These are phyloP conservation scores for Bryum argenteum DNA, from an alignment of 225 moss, liverwort and hornwort species.

Conservation along the genomic window DNA sequence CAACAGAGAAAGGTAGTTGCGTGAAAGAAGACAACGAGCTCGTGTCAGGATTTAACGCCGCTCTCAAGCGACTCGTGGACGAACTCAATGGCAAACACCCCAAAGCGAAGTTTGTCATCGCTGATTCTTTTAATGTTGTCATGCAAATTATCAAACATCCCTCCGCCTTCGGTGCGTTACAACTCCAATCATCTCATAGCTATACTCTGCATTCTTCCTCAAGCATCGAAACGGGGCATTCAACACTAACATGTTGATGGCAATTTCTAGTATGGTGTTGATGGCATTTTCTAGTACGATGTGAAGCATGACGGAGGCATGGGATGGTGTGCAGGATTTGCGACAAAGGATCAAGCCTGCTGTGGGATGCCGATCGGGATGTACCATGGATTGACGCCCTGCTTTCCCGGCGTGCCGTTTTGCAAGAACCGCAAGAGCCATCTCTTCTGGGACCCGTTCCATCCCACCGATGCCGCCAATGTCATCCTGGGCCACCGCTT, in stretches of 20 bases:
- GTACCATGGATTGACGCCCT: slow-evolving; percentile 53
- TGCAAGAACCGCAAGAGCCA: slow-evolving; percentile 49
- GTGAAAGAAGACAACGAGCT: slow-evolving; percentile 48
- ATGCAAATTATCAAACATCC: slow-evolving; percentile 43
- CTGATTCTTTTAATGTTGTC: slow-evolving; percentile 46
- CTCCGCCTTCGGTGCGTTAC: slow-evolving; percentile 40
- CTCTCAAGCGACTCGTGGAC: slow-evolving; percentile 44
- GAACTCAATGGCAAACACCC: slow-evolving; percentile 45
- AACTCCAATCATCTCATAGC: not conserved
- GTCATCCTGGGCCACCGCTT: slow-evolving; percentile 45
- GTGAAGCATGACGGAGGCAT: not conserved
- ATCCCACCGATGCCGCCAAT: slow-evolving; percentile 59
- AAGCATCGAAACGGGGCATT: too few relatives aligned
- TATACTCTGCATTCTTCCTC: too few relatives aligned
- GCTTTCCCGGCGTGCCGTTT: slow-evolving; percentile 44
- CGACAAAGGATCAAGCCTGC: slow-evolving; percentile 46
- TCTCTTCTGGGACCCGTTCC: slow-evolving; percentile 66
- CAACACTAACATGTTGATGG: too few relatives aligned
- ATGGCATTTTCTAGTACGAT: not conserved
- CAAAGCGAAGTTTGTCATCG: slow-evolving; percentile 39
- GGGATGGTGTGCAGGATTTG: slow-evolving; percentile 37
- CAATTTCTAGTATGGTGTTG: not conserved
- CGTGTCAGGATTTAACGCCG: slow-evolving; percentile 51
- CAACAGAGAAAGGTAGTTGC: slow-evolving; percentile 31
- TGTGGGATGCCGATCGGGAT: slow-evolving; percentile 54